Base-by-base conservation (phyloP, 495 filamentous ascomycete species). In the Penicillium verhagenii region DNA sequence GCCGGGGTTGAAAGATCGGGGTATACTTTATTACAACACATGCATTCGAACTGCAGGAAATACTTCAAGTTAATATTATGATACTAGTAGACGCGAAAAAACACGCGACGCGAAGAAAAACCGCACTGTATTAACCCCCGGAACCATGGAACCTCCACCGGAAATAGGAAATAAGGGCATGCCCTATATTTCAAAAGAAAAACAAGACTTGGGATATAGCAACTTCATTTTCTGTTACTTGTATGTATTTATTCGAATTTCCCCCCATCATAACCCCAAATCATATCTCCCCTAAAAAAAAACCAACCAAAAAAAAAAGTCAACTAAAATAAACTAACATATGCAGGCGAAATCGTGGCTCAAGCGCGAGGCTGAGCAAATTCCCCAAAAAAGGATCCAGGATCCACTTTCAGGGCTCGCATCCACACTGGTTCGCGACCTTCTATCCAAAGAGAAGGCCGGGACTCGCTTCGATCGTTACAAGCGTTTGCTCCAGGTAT, bases 371-470 rank as follows among this genome's bases (percentile, higher is more conserved):
- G 59, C 61, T 65, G 62, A 65, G 58, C 57, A 61, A 44, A 20
- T 26, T 42, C 58, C 54, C 47, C 54, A 56, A 35, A 35, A 11
- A 14, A 33, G 11, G 50, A 44, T 46, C 43, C 29, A 47, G 25
- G 29, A 51, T 62, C 65, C 65, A 68, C 65, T 61, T 68, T 66
- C 65, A 68, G 62, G 65, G 65, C 65, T 68, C 59, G 55, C 52
- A 60, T 57, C 62, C 64, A 67, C 64, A 50, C 60, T 62, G 58
- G 64, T 67, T 65, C 54, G 48, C 45, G 26, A 47, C 23, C 6
- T 47, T 57, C 21, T 19, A 46, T 51, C 64, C 61, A 67, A 62
- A 62, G 61, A 67, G 59, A 62, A 38, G 52, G 19, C 59, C 35
- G 35, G 38, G 28, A 51, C 58, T 59, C 56, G 43, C 49, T 65